These are phyloP conservation scores for Neopestalotiopsis clavispora DNA, from an alignment of 2,329 filamentous ascomycete species.

Conservation along the genomic window DNA sequence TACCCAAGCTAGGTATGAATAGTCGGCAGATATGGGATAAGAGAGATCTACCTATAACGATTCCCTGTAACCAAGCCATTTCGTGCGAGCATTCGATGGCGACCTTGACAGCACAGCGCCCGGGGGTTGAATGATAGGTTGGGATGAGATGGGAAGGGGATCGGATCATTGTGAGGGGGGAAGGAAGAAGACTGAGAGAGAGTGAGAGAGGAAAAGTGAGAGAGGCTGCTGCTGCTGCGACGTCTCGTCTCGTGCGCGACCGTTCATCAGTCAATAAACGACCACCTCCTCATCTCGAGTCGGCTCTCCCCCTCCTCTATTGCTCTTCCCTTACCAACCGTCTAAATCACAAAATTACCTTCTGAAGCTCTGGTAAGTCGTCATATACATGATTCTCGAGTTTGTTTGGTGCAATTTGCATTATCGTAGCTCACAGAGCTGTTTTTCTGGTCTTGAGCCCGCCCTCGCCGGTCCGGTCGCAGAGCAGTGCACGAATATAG, in stretches of 20 bases:
- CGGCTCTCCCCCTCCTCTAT: background rate
- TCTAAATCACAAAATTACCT: background rate
- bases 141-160: background rate
- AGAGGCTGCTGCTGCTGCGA: slow-evolving; percentile 7
- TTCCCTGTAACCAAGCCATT: background rate
- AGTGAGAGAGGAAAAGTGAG: background rate
- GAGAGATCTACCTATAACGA: background rate
- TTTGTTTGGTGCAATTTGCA: background rate
- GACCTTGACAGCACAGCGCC: background rate
- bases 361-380: slow-evolving; percentile 17
- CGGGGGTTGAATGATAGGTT: background rate
- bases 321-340: background rate
- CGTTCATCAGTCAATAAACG: slow-evolving; percentile 1
- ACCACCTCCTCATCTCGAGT: slow-evolving; percentile 16
- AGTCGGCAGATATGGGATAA: background rate
- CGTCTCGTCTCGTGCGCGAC: slow-evolving; percentile 16
- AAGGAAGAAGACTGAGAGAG: background rate
- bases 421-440: background rate
- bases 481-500: background rate
- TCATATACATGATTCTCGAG: slow-evolving; percentile 5
- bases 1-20: background rate
- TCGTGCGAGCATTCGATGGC: background rate
- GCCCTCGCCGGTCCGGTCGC: background rate
- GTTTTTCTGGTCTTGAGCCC: background rate
- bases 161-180: background rate